These are phyloP conservation scores for Aspergillus panamensis DNA, from an alignment of 495 filamentous ascomycete species.

Conservation along the genomic window DNA sequence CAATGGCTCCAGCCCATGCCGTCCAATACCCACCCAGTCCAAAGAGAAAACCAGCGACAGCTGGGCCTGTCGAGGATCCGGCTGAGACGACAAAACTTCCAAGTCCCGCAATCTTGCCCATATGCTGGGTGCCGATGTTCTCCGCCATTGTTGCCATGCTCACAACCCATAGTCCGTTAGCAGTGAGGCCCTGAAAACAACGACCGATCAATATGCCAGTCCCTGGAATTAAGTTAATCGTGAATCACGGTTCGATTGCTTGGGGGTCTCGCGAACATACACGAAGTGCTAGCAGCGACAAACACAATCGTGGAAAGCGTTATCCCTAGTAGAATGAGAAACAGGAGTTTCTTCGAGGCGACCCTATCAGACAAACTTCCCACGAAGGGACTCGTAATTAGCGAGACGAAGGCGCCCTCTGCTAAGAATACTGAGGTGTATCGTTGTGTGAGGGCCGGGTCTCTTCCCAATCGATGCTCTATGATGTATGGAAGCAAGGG, in stretches of 20 bases:
- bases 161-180: constrained; percentile 32
- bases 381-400: constrained; percentile 23
- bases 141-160: constrained; percentile 31
- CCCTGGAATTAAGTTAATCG: neutral
- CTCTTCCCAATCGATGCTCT: constrained; percentile 22
- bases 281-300: constrained; percentile 17
- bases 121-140: constrained; percentile 29
- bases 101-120: constrained; percentile 28
- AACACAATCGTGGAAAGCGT: constrained; percentile 19
- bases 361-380: constrained; percentile 22
- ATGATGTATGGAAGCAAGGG: constrained; percentile 28
- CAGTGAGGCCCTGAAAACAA: constrained; percentile 27
- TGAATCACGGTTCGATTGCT: neutral
- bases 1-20: constrained; percentile 25
- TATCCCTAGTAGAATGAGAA: constrained; percentile 20
- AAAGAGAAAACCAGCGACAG: constrained; percentile 25
- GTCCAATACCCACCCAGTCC: constrained; percentile 30
- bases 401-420: constrained; percentile 20
- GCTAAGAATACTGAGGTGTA: constrained; percentile 24
- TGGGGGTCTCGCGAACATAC: constrained; percentile 12
- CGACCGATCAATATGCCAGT: constrained; percentile 23
- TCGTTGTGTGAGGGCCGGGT: constrained; percentile 18
- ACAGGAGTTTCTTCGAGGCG: constrained; percentile 20
- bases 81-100: constrained; percentile 17
- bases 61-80: constrained; percentile 25